Evolutionary conservation across 768 basidiomycete genomes (phyloP).

Genomic region (Pisolithus microcarpus): DNA sequence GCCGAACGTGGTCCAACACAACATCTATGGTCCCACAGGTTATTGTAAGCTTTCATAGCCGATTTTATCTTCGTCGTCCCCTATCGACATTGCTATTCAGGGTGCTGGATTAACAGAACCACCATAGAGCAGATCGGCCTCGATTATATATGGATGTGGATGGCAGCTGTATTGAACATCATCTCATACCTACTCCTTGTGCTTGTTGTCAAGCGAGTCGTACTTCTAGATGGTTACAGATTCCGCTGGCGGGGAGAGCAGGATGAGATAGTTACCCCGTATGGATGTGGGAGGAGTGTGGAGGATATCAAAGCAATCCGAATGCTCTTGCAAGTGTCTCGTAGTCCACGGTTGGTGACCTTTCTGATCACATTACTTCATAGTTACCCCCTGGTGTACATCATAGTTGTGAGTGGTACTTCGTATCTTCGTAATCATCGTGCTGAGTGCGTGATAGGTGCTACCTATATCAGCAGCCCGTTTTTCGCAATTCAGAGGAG

Average conservation of each 20-base stretch:
- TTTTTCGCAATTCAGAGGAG: slow-evolving; percentile 29
- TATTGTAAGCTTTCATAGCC: slow-evolving; percentile 26
- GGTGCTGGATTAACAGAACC: slow-evolving; percentile 43
- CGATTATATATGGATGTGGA: slow-evolving; percentile 43
- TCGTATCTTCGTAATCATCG: neutral
- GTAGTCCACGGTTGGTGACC: neutral
- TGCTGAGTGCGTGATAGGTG: slow-evolving; percentile 11
- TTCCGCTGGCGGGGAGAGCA: slow-evolving; percentile 12
- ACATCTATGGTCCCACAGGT: slow-evolving; percentile 38
- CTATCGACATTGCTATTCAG: slow-evolving; percentile 17
- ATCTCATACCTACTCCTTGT: slow-evolving; percentile 40
- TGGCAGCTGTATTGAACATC: slow-evolving; percentile 35
- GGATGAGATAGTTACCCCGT: slow-evolving; percentile 7
- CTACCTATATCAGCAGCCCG: slow-evolving; percentile 37
- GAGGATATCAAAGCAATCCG: slow-evolving; percentile 31
- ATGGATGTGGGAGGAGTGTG: neutral
- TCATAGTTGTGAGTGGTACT: slow-evolving; percentile 23
- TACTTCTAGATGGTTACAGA: slow-evolving; percentile 28
- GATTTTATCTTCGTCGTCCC: neutral
- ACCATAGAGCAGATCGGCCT: slow-evolving; percentile 22
- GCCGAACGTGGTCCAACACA: slow-evolving; percentile 24
- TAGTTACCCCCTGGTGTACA: slow-evolving; percentile 43
- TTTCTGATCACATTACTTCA: neutral
- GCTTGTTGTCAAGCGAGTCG: slow-evolving; percentile 33
- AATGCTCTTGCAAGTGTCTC: slow-evolving; percentile 40